Evolutionary conservation across 208 protist species (phyloP), one percentile per base, ranked within the genome.

Genomic region (Crithidia bombi): DNA sequence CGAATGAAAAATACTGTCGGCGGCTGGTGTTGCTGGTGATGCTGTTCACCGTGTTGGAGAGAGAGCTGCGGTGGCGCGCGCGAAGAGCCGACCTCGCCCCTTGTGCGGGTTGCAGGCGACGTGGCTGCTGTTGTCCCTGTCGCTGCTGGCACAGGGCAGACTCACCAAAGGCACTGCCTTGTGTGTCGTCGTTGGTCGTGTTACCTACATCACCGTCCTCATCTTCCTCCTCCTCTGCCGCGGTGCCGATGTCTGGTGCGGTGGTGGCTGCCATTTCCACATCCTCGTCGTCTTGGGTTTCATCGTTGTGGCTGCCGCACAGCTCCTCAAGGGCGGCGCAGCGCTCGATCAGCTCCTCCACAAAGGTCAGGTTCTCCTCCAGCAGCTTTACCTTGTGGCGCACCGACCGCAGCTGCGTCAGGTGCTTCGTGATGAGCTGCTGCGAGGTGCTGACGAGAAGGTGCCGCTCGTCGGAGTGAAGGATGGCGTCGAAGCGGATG

Each of bases 361-460:
- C 62, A 32, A 88, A 81, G 14, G 58, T 49, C 7, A 77, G 17
- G 35, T 81, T 72, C 64, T 89, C 76, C 0, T 70, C 63, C 28
- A 94, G 78, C 21, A 75, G 62, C 32, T 56, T 51, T 10, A 73
- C 65, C 44, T 70, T 76, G 39, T 84, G 73, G n/a, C 65, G 56
- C 23, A 88, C 65, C 19, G 66, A 73, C 32, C 75, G 79, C 21
- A 90, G 75, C 15, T 86, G 63, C 28, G 72, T 47, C 57, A 89
- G 72, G 36, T 84, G 73, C 26, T 63, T 63, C 25, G 66, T 65
- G 26, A 89, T 71, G 49, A 93, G 78, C 54, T 75, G 58, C 67
- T 94, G 83, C 43, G 86, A 83, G 26, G 85, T 81, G 51, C 78
- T 79, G n/a, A 96, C 85, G 69, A 94, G 89, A 28, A 83, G 43